A percentile compares a stretch with the other conserved stretches of the same genome.
Conservation (phyloP, 805 yeast genomes). For the Candida vaughaniae region DNA sequence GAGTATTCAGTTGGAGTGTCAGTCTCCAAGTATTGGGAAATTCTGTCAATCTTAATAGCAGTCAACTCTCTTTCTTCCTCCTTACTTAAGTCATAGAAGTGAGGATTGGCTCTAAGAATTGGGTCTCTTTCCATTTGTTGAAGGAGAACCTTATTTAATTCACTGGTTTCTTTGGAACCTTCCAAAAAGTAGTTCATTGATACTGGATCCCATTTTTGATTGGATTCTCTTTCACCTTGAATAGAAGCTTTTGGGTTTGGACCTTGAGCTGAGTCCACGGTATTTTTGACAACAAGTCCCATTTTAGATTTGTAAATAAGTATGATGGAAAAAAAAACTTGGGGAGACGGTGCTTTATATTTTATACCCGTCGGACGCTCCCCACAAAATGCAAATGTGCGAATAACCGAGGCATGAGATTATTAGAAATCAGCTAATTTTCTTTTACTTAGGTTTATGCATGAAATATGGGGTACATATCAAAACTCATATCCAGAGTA, state of each 20-base stretch:
- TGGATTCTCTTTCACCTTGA: conserved; percentile 32
- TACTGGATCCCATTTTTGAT: conserved; percentile 30
- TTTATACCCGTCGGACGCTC: background rate
- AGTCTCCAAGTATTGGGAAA: conserved; percentile 60
- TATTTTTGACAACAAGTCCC: conserved; percentile 6
- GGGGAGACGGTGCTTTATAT: background rate
- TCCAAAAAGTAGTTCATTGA: conserved; percentile 43
- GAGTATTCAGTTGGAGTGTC: conserved; percentile 48
- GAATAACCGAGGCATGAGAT: background rate
- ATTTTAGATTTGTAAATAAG: background rate
- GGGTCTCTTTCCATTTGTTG: conserved; percentile 71
- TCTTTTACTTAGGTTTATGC: no score
- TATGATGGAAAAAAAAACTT: no score
- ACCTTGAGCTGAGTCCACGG: conserved; percentile 22
- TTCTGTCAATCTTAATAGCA: conserved; percentile 58
- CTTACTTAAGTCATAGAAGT: conserved; percentile 59
- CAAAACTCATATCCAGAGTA: no score
- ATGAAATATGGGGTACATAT: no score
- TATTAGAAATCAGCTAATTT: no score
- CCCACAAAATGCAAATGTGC: conserved; percentile 5
- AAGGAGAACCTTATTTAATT: conserved; percentile 46
- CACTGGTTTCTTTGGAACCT: conserved; percentile 42
- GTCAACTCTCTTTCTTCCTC: conserved; percentile 58
- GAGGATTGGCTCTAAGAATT: conserved; percentile 50
- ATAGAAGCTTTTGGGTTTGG: conserved; percentile 35